Evolutionary conservation across 2,329 filamentous ascomycete genomes (phyloP), one percentile per base, ranked within the genome.

Genomic region (Grosmannia penicillata): DNA sequence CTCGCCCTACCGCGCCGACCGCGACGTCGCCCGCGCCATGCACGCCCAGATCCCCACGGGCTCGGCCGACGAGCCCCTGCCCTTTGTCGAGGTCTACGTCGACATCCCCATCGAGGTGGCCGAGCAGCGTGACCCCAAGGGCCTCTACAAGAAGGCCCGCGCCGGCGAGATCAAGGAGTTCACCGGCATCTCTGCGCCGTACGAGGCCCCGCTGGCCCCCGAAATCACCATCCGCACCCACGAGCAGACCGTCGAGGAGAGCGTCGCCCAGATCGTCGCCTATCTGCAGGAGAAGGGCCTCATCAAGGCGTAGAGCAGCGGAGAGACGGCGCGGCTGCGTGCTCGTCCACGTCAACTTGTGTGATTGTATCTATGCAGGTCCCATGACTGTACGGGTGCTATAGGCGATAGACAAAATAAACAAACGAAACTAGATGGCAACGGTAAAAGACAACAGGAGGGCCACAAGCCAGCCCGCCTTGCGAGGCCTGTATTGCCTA

Each of bases 121-220:
- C 27, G 89, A 96, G 73, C 70, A 89, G 72, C 77, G 91, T 46
- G 91, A 98, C 56, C 91, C 91, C 35, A 98, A 98, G 75, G 91
- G 89, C 6, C 65, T 96, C 43, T 98, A 98, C 66, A 94, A 94
- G 72, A 94, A 94, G 74, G 91, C 91, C 11, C 70, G 89, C 32
- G 79, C 82, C 37, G 91, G 91, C 32, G 77, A 93, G 59, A 96
- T 96, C 61, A 91, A 93, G 62, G 85, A 96, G 50, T 98, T 98
- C 57, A 98, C 91, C 2, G 91, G 91, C 40, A 85, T 96, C 53
- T 87, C 80, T 48, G 86, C 89, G 23, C 91, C 91, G 2, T 98
- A 98, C 57, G 91, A 98, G 72, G 83, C 76, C 44, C 91, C 91
- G 6, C 66, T 78, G 56, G 75, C 76, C 42, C 74, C 91, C 1